Percentiles rank a stretch among this genome's conserved stretches.
These are phyloP conservation scores for Arthrobotrys sinensis DNA, from an alignment of 2,329 filamentous ascomycete species.

Conservation along the genomic window DNA sequence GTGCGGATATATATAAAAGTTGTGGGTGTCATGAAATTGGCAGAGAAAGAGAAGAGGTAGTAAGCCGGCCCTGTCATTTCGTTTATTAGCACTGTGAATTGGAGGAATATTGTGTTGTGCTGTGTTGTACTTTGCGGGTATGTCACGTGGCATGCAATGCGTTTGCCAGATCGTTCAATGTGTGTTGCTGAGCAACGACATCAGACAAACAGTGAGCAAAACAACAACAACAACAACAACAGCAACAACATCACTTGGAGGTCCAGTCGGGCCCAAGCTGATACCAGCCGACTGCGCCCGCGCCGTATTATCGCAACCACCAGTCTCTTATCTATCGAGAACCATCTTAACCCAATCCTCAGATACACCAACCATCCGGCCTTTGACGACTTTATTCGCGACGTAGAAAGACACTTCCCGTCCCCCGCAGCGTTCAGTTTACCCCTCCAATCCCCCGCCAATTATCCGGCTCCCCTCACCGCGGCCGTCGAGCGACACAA, in stretches of 20 bases:
- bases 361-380: not conserved
- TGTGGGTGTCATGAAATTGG: too few species aligned
- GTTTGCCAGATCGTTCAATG: not conserved
- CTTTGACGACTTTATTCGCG: not conserved
- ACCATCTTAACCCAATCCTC: not conserved
- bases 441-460: slow-evolving; percentile 19
- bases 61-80: too few species aligned
- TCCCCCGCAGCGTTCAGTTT: not conserved
- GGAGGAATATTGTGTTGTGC: not conserved
- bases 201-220: slow-evolving; percentile 3
- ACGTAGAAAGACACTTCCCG: not conserved
- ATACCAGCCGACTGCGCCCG: not conserved
- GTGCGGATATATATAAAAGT: too few species aligned
- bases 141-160: not conserved
- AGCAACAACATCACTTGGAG: slow-evolving; percentile 4
- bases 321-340: not conserved
- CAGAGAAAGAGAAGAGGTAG: too few species aligned
- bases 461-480: not conserved
- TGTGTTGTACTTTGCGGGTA: slow-evolving; percentile 14
- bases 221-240: slow-evolving; percentile 21
- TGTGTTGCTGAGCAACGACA: slow-evolving; percentile 40
- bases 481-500: not conserved
- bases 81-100: not conserved
- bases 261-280: not conserved
- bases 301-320: slow-evolving; percentile 6